phyloP scores from a whole-genome alignment of 2,329 filamentous ascomycete genomes.

The Epichloe baconii region DNA sequence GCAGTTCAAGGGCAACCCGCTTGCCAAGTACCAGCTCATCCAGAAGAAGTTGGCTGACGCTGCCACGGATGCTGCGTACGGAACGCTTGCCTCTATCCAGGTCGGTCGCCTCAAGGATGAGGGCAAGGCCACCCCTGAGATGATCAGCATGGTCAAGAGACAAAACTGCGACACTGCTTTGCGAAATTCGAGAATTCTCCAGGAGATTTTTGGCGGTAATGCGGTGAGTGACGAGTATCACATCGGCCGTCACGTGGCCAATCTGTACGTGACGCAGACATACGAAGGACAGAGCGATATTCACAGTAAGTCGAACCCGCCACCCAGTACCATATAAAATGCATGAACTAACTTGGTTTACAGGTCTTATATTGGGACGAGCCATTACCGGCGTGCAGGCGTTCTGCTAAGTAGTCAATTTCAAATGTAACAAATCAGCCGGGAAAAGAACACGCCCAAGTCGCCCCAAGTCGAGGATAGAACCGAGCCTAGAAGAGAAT shows the following conservation, averaged over 20 bases:
- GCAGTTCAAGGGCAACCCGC: constrained; percentile 91
- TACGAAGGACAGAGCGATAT: constrained; percentile 99
- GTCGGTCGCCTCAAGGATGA: constrained; percentile 88
- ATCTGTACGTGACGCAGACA: constrained; percentile 93
- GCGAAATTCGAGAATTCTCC: constrained; percentile 62
- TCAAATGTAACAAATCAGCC: too few species aligned
- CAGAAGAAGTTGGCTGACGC: constrained; percentile 98
- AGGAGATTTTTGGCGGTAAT: constrained; percentile 96
- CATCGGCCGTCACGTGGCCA: constrained; percentile 89
- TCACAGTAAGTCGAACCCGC: constrained; percentile 53
- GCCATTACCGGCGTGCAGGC: constrained; percentile 67
- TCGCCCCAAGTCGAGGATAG: too few species aligned
- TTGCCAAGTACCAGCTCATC: constrained; percentile 91
- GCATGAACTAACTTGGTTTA: constrained; percentile 9
- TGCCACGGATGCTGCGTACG: constrained; percentile 78
- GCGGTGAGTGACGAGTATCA: constrained; percentile 96
- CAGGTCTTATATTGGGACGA: constrained; percentile 55
- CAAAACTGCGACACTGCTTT: constrained; percentile 93
- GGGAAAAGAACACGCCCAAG: too few species aligned
- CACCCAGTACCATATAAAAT: background rate
- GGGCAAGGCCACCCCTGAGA: constrained; percentile 78
- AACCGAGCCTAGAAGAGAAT: background rate
- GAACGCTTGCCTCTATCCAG: constrained; percentile 79
- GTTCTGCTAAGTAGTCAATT: constrained; percentile 41
- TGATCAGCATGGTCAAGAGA: constrained; percentile 94